Evolutionary conservation across 768 basidiomycete species (phyloP).

Genomic region (Tubosaeta sp.): DNA sequence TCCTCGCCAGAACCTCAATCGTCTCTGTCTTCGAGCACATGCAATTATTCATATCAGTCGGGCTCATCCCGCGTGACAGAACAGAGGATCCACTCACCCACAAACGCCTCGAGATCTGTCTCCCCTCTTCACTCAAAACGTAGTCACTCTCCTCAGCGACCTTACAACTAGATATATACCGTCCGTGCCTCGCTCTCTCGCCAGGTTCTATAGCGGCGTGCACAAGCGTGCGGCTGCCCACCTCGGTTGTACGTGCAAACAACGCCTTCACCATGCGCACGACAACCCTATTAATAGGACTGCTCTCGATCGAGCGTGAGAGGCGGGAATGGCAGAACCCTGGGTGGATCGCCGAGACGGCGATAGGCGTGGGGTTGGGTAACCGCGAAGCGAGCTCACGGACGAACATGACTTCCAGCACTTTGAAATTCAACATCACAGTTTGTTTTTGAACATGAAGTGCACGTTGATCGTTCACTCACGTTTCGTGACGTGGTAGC

Average conservation of each 20-base stretch:
- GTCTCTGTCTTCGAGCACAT: slow-evolving; percentile 24
- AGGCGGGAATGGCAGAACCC: slow-evolving; percentile 35
- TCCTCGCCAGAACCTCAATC: slow-evolving; percentile 19
- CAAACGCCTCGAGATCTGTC: slow-evolving; percentile 24
- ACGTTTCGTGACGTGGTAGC: slow-evolving; percentile 27
- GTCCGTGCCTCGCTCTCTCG: slow-evolving; percentile 23
- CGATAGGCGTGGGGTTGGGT: slow-evolving; percentile 23
- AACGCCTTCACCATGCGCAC: slow-evolving; percentile 12
- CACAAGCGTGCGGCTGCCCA: slow-evolving; percentile 35
- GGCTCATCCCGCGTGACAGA: neutral
- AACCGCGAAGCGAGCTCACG: slow-evolving; percentile 33
- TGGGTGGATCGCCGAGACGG: slow-evolving; percentile 31
- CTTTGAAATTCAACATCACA: slow-evolving; percentile 8
- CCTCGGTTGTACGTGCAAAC: slow-evolving; percentile 31
- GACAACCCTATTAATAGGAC: neutral
- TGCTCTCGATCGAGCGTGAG: slow-evolving; percentile 14
- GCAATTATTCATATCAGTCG: slow-evolving; percentile 1
- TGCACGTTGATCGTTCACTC: too few species aligned
- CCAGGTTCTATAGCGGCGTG: slow-evolving; percentile 29
- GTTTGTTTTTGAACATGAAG: neutral
- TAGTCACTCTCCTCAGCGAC: slow-evolving; percentile 32
- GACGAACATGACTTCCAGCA: slow-evolving; percentile 34
- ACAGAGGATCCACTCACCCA: slow-evolving; percentile 27
- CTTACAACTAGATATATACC: slow-evolving; percentile 26
- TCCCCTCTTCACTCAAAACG: slow-evolving; percentile 29